Percentiles rank a stretch among this genome's conserved stretches.
phyloP scores from a whole-genome alignment of 2,329 filamentous ascomycete genomes.

The Fusarium sp. region DNA sequence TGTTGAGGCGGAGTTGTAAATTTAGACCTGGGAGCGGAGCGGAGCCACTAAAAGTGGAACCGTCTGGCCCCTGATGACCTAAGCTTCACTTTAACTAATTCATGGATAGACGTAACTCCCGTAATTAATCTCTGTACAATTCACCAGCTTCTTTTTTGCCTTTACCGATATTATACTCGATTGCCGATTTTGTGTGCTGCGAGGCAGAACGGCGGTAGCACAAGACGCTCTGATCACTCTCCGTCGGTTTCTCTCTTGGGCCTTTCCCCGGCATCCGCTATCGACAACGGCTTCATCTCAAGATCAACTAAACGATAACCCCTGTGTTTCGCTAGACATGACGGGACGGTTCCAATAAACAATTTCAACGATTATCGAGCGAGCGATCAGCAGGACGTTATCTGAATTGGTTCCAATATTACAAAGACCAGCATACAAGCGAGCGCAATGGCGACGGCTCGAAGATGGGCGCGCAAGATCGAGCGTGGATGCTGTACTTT shows the following conservation, averaged over 20 bases:
- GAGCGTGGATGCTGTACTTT: slow-evolving; percentile 88
- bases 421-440: slow-evolving; percentile 2
- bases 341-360: slow-evolving; percentile 20
- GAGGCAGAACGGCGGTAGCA: background rate
- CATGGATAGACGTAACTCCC: slow-evolving; percentile 4
- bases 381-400: slow-evolving; percentile 8
- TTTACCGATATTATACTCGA: slow-evolving; percentile 1
- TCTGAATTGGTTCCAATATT: background rate
- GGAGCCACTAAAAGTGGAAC: slow-evolving; percentile 36
- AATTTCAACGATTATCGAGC: background rate
- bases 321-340: slow-evolving; percentile 30
- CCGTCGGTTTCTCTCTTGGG: background rate
- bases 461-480: slow-evolving; percentile 75
- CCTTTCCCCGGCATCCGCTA: slow-evolving; percentile 8
- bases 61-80: slow-evolving; percentile 47
- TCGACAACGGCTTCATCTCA: slow-evolving; percentile 26
- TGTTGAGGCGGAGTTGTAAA: slow-evolving; percentile 36
- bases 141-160: slow-evolving; percentile 10
- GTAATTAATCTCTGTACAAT: slow-evolving; percentile 31
- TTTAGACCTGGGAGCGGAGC: slow-evolving; percentile 21
- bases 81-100: slow-evolving; percentile 31
- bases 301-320: slow-evolving; percentile 20
- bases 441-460: slow-evolving; percentile 60
- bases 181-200: slow-evolving; percentile 20
- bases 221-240: background rate